A percentile compares a stretch with the other conserved stretches of the same genome.
phyloP scores from a whole-genome alignment of 2,329 filamentous ascomycete genomes.

The Colletotrichum nymphaeae region DNA sequence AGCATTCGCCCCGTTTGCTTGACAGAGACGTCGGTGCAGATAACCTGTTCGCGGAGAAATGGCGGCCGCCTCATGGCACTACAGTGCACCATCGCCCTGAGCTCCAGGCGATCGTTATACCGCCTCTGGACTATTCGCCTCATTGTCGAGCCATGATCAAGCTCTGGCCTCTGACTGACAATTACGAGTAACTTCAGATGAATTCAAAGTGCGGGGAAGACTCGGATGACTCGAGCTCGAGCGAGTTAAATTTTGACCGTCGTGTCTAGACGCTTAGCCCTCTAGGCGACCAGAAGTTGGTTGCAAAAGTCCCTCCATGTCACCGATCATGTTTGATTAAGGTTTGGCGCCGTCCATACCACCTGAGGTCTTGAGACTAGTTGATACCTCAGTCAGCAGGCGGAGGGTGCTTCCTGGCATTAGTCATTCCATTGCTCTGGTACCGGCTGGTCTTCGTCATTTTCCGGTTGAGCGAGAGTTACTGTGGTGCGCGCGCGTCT shows the following conservation, averaged over 20 bases:
- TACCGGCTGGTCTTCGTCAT: constrained; percentile 1
- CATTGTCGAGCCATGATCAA: not conserved
- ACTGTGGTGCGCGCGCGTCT: not conserved
- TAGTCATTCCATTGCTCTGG: constrained; percentile 15
- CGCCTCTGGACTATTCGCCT: not conserved
- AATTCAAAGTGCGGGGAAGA: not conserved
- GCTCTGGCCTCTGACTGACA: not conserved
- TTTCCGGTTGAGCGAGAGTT: not conserved
- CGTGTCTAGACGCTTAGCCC: not conserved
- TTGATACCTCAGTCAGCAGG: not conserved
- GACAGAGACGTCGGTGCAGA: not conserved
- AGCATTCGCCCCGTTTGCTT: not conserved
- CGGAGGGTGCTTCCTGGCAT: not conserved
- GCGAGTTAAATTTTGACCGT: not conserved
- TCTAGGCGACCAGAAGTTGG: not conserved
- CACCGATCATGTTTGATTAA: constrained; percentile 31
- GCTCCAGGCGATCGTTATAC: not conserved
- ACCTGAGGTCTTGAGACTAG: constrained; percentile 16
- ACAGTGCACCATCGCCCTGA: not conserved
- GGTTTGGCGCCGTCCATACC: constrained; percentile 30
- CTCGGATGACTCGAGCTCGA: constrained; percentile 9
- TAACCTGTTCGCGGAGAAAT: not conserved
- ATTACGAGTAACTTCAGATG: not conserved
- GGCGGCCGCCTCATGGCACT: not conserved
- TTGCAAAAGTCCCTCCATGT: constrained; percentile 20